Evolutionary conservation across 106 monocot genomes (phyloP).

Genomic region (Platanthera zijinensis): DNA sequence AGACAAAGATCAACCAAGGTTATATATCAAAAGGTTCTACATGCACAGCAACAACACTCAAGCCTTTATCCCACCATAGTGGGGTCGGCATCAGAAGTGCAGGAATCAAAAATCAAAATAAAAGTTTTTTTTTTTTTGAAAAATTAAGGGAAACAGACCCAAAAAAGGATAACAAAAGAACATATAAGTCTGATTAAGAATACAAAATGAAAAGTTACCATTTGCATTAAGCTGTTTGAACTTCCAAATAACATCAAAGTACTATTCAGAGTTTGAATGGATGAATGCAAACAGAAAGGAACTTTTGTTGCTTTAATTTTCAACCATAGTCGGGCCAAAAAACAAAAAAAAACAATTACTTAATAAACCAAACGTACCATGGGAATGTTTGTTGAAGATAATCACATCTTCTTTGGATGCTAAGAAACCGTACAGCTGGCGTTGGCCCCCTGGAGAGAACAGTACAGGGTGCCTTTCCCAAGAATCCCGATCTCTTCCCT

Average conservation of each 20-base stretch:
- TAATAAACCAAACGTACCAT: conserved; percentile 17
- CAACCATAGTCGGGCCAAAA: background rate
- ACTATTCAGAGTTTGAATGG: background rate
- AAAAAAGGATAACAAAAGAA: background rate
- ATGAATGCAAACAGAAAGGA: background rate
- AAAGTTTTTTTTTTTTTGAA: background rate
- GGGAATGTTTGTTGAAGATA: conserved; percentile 49
- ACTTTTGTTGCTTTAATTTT: background rate
- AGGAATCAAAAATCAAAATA: background rate
- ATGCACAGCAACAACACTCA: no score
- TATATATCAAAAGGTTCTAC: background rate
- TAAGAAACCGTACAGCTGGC: conserved; percentile 56
- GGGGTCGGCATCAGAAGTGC: no score
- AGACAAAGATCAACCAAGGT: background rate
- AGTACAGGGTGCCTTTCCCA: conserved; percentile 29
- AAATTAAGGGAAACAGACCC: background rate
- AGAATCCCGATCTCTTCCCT: conserved; percentile 47
- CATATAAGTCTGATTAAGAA: background rate
- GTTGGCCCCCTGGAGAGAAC: conserved; percentile 40
- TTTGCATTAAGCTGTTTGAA: conserved; percentile 1
- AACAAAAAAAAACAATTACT: background rate
- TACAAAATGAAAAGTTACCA: background rate
- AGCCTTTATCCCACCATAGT: no score
- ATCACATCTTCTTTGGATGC: conserved; percentile 57
- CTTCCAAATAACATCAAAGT: background rate